Base-by-base conservation (phyloP, 441 rosid species). In the Raphanus hybrid region DNA sequence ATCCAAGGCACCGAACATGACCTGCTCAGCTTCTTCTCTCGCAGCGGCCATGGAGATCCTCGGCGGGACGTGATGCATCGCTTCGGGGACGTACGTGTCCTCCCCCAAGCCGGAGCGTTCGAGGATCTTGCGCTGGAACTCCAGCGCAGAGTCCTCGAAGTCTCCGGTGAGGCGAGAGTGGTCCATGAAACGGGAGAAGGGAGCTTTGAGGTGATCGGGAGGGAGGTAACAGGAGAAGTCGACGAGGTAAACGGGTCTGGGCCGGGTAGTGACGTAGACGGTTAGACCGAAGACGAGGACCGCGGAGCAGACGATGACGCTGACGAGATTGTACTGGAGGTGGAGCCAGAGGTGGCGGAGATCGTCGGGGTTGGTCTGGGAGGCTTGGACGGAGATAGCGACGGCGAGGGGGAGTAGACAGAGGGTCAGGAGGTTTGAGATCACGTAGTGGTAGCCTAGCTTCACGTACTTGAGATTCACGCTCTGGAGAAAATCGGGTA, bases 391-490 rank as follows among this genome's bases (percentile, higher is more conserved):
- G 15, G 85, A 82, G 77, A 84, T 80, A 0, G 77, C 78, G 14
- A 80, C 75, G 61, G 88, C 88, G 20, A 89, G 73, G 18, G 94
- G 97, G 60, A 90, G 41, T 10, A 84, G 75, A 66, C 90, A 87
- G 63, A 91, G 80, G 16, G 92, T 72, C 5, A 88, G 67, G 32
- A 91, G 78, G 81, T 90, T 85, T 11, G 88, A 84, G 82, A 90
- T 85, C 8, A 90, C 68, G 80, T 87, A 88, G 74, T 90, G 90
- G 71, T 91, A 91, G 11, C 97, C 92, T 50, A 91, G 64, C 76
- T 89, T 90, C 8, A 89, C 92, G 73, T 91, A 84, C 88, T 89
- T 88, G 82, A 91, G 92, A 79, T 91, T 91, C 54, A 89, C 97
- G 81, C 92, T 88, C 71, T 88, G 94, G 32, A 88, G 86, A 84